Base-by-base conservation (phyloP, 2,329 filamentous ascomycete species). In the Beauveria scarabaeidicola region DNA sequence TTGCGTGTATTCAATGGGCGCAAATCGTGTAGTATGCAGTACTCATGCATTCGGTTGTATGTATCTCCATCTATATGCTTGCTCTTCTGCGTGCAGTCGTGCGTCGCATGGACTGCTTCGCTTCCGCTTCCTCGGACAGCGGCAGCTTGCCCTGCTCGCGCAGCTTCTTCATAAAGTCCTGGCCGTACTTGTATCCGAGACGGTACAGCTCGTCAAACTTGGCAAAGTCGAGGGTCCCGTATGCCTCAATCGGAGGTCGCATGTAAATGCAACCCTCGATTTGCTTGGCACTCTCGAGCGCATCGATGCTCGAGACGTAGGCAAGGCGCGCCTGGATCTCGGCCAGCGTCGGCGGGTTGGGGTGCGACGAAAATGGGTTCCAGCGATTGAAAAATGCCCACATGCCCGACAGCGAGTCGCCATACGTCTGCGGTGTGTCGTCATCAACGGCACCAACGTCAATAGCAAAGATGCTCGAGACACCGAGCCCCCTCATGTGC, bases 191-290 rank as follows among this genome's bases (percentile, higher is more conserved):
- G 73, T 96, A 96, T 1, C 94, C 95, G 11, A 97, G 81, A 65
- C 88, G 81, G 69, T 95, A 96, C 58, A 99, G 93, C 78, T 99
- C 95, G 68, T 97, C 93, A 72, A 99, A 99, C 73, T 96, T 97
- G 63, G 86, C 90, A 77, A 99, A 99, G 61, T 99, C 94, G 32
- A 99, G 77, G 1, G 94, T 99, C 5, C 92, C 94, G 67, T 96
- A 99, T 1, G 84, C 81, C 69, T 97, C 94, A 63, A 99, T 89
- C 0, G 94, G 94, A 5, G 95, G 95, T 1, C 94, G 84, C 90
- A 99, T 96, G 73, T 99, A 99, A 56, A 96, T 80, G 72, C 93
- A 97, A 0, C 94, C 94, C 0, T 91, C 85, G 68, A 89, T 93
- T 5, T 81, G 88, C 79, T 99, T 99, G 25, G 94, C 94, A 41